phyloP scores from a whole-genome alignment of 306 rosid species.

The Alnus glutinosa region DNA sequence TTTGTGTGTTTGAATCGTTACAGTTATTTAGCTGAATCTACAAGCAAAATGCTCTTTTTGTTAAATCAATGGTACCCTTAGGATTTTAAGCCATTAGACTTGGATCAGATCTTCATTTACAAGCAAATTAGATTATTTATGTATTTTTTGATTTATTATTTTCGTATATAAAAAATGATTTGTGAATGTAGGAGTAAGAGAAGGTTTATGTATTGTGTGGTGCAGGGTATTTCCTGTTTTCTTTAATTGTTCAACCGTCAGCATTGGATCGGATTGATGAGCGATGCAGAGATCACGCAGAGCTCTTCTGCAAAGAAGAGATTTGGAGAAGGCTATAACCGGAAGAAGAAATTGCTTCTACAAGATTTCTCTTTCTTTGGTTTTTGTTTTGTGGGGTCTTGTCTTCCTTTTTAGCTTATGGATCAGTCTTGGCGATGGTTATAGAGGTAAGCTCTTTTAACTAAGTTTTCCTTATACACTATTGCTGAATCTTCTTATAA shows the following conservation, averaged over 20 bases:
- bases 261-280: slow-evolving; percentile 56
- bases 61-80: background rate
- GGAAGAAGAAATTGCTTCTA: slow-evolving; percentile 60
- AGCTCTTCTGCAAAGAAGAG: slow-evolving; percentile 76
- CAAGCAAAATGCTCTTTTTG: slow-evolving; percentile 4
- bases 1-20: slow-evolving; percentile 1
- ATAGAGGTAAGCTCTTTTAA: slow-evolving; percentile 47
- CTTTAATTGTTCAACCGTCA: slow-evolving; percentile 5
- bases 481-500: background rate
- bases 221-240: slow-evolving; percentile 37
- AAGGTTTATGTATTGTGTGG: slow-evolving; percentile 23
- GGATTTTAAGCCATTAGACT: background rate
- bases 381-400: slow-evolving; percentile 70
- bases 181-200: slow-evolving; percentile 22
- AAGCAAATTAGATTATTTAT: background rate
- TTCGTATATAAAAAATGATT: background rate
- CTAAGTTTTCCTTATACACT: slow-evolving; percentile 9
- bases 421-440: slow-evolving; percentile 65
- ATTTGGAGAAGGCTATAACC: slow-evolving; percentile 43
- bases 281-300: slow-evolving; percentile 80
- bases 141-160: background rate
- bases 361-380: slow-evolving; percentile 71
- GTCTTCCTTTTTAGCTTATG: slow-evolving; percentile 73
- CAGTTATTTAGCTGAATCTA: slow-evolving; percentile 9
- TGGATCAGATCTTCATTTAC: background rate